Conservation (phyloP, 2,329 filamentous ascomycete genomes). For the Malbranchea cinnamomea region DNA sequence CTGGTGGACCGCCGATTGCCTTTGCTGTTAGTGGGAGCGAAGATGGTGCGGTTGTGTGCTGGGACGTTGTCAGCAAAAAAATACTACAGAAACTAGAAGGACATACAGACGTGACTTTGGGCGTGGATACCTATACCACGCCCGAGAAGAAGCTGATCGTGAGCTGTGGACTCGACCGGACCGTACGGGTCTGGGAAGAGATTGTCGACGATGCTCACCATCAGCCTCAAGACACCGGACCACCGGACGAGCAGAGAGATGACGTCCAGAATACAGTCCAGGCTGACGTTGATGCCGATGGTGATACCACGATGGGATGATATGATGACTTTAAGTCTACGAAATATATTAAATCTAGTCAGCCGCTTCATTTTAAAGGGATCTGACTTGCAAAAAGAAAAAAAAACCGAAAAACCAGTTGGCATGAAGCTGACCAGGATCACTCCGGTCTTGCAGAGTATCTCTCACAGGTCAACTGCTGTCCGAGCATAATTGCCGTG, state of each 20-base stretch:
- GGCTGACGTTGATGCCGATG: slow-evolving; percentile 4
- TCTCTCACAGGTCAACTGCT: no score
- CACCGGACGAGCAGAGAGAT: not conserved
- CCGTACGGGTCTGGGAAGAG: slow-evolving; percentile 47
- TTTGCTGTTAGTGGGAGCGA: slow-evolving; percentile 79
- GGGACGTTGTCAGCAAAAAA: slow-evolving; percentile 80
- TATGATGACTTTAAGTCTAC: not conserved
- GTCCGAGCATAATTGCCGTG: no score
- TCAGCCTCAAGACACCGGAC: not conserved
- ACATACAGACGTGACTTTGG: slow-evolving; percentile 44
- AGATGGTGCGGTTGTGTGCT: slow-evolving; percentile 65
- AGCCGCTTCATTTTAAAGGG: not conserved
- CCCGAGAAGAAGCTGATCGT: slow-evolving; percentile 37
- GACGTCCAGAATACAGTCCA: not conserved
- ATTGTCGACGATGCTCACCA: slow-evolving; percentile 6
- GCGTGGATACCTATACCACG: slow-evolving; percentile 43
- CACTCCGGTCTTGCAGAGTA: no score
- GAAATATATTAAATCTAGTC: not conserved
- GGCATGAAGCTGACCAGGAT: no score
- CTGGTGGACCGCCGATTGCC: slow-evolving; percentile 24
- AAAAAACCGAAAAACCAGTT: not conserved
- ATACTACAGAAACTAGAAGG: slow-evolving; percentile 53
- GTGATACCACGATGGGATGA: slow-evolving; percentile 7
- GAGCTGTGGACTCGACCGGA: slow-evolving; percentile 48
- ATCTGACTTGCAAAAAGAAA: not conserved